Evolutionary conservation across 2,329 filamentous ascomycete genomes (phyloP).

Genomic region (Colletotrichum liriopes): DNA sequence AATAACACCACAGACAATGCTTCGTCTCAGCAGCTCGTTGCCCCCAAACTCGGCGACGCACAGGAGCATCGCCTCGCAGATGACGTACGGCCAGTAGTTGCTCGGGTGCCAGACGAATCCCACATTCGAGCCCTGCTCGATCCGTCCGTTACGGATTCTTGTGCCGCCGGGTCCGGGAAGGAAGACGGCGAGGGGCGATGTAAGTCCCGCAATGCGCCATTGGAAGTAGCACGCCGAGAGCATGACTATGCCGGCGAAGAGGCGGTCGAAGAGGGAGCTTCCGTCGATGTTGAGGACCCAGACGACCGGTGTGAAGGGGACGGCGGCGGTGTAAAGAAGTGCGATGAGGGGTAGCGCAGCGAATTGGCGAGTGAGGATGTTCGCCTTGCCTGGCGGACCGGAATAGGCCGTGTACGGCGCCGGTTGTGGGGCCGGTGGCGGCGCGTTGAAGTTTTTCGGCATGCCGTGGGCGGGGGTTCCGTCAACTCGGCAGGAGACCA

Average conservation of each 20-base stretch:
- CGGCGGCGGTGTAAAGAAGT: slow-evolving; percentile 45
- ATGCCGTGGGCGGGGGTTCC: not conserved
- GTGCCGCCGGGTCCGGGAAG: slow-evolving; percentile 28
- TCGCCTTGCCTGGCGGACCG: slow-evolving; percentile 10
- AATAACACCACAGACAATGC: slow-evolving; percentile 41
- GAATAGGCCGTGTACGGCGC: slow-evolving; percentile 19
- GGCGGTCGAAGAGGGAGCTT: slow-evolving; percentile 63
- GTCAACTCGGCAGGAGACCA: slow-evolving; percentile 2
- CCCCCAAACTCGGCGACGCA: slow-evolving; percentile 45
- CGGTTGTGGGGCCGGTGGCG: slow-evolving; percentile 15
- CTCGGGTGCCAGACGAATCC: slow-evolving; percentile 44
- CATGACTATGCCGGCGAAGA: slow-evolving; percentile 56
- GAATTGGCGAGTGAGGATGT: slow-evolving; percentile 35
- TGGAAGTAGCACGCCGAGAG: slow-evolving; percentile 53
- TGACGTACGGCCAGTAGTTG: slow-evolving; percentile 45
- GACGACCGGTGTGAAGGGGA: slow-evolving; percentile 44
- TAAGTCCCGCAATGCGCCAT: slow-evolving; percentile 43
- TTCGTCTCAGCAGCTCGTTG: slow-evolving; percentile 43
- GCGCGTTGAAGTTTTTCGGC: slow-evolving; percentile 1
- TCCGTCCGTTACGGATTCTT: slow-evolving; percentile 42
- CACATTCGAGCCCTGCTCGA: slow-evolving; percentile 14
- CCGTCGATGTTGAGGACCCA: slow-evolving; percentile 43
- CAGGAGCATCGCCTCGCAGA: slow-evolving; percentile 44
- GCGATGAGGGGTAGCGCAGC: slow-evolving; percentile 43
- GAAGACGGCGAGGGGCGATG: slow-evolving; percentile 37